Conservation (phyloP, 192 early-diverging fungal species). For the Fimicolochytrium jonesii region DNA sequence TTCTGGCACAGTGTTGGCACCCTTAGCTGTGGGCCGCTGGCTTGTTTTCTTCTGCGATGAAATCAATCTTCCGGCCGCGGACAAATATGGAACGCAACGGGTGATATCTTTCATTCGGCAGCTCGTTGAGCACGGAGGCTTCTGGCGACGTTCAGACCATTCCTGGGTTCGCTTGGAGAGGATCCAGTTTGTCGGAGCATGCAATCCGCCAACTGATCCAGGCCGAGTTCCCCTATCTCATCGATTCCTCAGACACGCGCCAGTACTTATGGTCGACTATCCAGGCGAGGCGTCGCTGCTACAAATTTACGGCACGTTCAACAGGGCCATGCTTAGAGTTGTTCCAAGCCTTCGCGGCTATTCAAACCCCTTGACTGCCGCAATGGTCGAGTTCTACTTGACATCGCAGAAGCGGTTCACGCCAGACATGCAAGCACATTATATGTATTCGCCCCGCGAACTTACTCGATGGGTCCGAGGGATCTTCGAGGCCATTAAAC, state of each 20-base stretch:
- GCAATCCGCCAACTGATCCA: slow-evolving; percentile 99
- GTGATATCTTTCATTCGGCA: slow-evolving; percentile 96
- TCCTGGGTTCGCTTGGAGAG: slow-evolving; percentile 93
- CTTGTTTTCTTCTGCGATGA: slow-evolving; percentile 99
- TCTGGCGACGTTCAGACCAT: slow-evolving; percentile 89
- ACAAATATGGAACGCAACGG: slow-evolving; percentile 97
- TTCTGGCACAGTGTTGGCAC: slow-evolving; percentile 81
- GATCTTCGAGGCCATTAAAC: slow-evolving; percentile 90
- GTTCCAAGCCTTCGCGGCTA: slow-evolving; percentile 86
- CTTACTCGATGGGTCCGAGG: slow-evolving; percentile 98
- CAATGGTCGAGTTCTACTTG: slow-evolving; percentile 97
- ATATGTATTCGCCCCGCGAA: slow-evolving; percentile 99
- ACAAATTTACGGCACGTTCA: slow-evolving; percentile 95
- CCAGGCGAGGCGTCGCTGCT: slow-evolving; percentile 85
- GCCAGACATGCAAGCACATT: slow-evolving; percentile 97
- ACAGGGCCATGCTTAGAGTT: slow-evolving; percentile 89
- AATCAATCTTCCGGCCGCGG: slow-evolving; percentile 94
- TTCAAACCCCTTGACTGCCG: slow-evolving; percentile 82
- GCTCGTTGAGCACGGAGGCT: slow-evolving; percentile 92
- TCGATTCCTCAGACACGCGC: slow-evolving; percentile 95
- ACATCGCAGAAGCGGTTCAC: slow-evolving; percentile 90
- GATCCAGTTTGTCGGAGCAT: slow-evolving; percentile 99
- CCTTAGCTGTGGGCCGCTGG: slow-evolving; percentile 82
- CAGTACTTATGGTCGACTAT: slow-evolving; percentile 97
- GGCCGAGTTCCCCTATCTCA: slow-evolving; percentile 94